phyloP scores from a whole-genome alignment of 2,329 filamentous ascomycete species.

The Helotiales sp. region DNA sequence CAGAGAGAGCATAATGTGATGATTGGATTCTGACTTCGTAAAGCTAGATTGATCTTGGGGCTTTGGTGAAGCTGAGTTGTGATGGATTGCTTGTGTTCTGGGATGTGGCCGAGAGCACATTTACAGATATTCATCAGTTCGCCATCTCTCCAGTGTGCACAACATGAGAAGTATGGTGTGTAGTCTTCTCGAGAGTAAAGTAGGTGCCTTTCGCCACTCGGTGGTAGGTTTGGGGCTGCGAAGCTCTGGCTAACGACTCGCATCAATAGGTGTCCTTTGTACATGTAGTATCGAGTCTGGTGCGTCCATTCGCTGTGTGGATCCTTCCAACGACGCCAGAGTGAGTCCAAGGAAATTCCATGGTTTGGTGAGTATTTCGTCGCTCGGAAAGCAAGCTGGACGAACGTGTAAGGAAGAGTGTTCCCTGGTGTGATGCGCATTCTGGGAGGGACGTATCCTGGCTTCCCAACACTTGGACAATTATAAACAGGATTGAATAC shows the following conservation, averaged over 20 bases:
- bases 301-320: constrained; percentile 55
- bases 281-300: constrained; percentile 52
- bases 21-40: constrained; percentile 41
- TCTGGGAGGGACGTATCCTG: constrained; percentile 47
- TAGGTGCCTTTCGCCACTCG: constrained; percentile 52
- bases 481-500: constrained; percentile 56
- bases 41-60: constrained; percentile 17
- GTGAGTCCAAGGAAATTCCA: constrained; percentile 46
- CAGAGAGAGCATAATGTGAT: constrained; percentile 54
- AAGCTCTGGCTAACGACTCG: constrained; percentile 56
- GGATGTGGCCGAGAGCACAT: constrained; percentile 59
- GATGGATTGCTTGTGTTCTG: constrained; percentile 41
- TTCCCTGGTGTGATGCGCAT: constrained; percentile 54
- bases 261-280: constrained; percentile 55
- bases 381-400: constrained; percentile 55
- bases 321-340: constrained; percentile 51
- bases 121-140: constrained; percentile 60
- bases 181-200: constrained; percentile 61
- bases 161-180: constrained; percentile 61
- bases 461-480: constrained; percentile 53
- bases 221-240: constrained; percentile 50
- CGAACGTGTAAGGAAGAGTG: constrained; percentile 56
- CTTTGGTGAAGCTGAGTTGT: constrained; percentile 33
- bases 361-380: constrained; percentile 46
- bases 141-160: constrained; percentile 62